Percentiles rank a stretch among this genome's conserved stretches.
Conservation (phyloP, 805 yeast species). For the Cyberlindnera euphorbiiphila region DNA sequence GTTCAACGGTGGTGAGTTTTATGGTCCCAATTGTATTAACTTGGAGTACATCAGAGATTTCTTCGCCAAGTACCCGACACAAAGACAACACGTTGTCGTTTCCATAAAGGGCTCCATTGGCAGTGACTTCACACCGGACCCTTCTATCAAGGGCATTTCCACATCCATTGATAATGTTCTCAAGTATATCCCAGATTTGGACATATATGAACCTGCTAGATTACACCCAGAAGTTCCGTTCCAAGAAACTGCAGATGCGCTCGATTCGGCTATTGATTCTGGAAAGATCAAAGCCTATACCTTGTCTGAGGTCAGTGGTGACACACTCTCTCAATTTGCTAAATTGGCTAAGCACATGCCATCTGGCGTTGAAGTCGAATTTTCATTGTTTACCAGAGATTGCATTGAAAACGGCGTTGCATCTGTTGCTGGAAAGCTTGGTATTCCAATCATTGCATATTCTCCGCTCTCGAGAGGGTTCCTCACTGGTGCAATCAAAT, state of each 20-base stretch:
- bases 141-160: slow-evolving; percentile 43
- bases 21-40: slow-evolving; percentile 54
- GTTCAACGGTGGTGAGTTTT: slow-evolving; percentile 76
- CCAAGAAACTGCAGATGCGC: slow-evolving; percentile 53
- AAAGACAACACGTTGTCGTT: slow-evolving; percentile 50
- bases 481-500: slow-evolving; percentile 57
- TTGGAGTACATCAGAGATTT: slow-evolving; percentile 55
- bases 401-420: slow-evolving; percentile 60
- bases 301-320: slow-evolving; percentile 66
- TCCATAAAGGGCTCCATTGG: slow-evolving; percentile 66
- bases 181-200: slow-evolving; percentile 42
- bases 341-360: slow-evolving; percentile 47
- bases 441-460: slow-evolving; percentile 70
- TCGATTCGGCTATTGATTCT: slow-evolving; percentile 54
- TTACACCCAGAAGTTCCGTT: slow-evolving; percentile 53
- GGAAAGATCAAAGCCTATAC: slow-evolving; percentile 72
- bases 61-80: slow-evolving; percentile 53
- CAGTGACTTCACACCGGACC: slow-evolving; percentile 41
- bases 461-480: slow-evolving; percentile 83
- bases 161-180: slow-evolving; percentile 44
- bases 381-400: slow-evolving; percentile 66
- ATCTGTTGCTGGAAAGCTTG: slow-evolving; percentile 49
- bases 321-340: slow-evolving; percentile 56
- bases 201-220: slow-evolving; percentile 71
- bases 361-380: slow-evolving; percentile 72